Base-by-base conservation (phyloP, 129 eudicot species). In the Ambrosia trifida region DNA sequence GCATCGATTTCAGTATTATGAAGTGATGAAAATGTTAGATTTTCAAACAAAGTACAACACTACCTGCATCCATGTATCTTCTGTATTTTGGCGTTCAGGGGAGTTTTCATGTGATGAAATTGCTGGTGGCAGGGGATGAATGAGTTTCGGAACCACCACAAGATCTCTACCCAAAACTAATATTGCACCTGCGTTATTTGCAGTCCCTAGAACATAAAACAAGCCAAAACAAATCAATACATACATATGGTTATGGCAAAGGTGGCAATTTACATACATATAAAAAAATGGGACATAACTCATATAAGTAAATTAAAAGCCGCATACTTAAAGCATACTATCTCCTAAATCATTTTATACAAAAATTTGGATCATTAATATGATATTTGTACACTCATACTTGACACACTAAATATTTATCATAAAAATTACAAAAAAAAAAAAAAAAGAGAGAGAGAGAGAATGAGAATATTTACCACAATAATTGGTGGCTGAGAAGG, bases 31-130 rank as follows among this genome's bases (percentile, higher is more conserved):
- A 4, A 31, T 46, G 33, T 9, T 11, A 47, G 51, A 31, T 61
- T 46, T 73, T 11, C 16, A 10, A 10, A 51, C 38, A 16, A 43
- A 11, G 10, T 16, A 10, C 11, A 44, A 44, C 13, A 24, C 74
- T 60, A 94, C 98, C 96, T 94, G 99, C 99, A 94, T 94, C 99
- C 99, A 90, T 11, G 99, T 87, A 66, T 94, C 97, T 81, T 90
- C 95, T 57, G 83, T 82, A 62, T 94, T 83, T 57, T 94, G 94
- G 49, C 88, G 87, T 54, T 94, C 97, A 8, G 97, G 94, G 16
- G 98, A 94, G 5, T 84, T 79, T 84, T 94, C 99, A 17, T 89
- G 91, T 47, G 97, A 94, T 6, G 93, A 78, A 70, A 90, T 63
- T 44, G 97, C 99, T 11, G 97, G 99, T 24, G 98, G 98, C 81